These are phyloP conservation scores for Blastobotrys aristatus DNA, from an alignment of 1,139 yeast genomes.

Conservation along the genomic window DNA sequence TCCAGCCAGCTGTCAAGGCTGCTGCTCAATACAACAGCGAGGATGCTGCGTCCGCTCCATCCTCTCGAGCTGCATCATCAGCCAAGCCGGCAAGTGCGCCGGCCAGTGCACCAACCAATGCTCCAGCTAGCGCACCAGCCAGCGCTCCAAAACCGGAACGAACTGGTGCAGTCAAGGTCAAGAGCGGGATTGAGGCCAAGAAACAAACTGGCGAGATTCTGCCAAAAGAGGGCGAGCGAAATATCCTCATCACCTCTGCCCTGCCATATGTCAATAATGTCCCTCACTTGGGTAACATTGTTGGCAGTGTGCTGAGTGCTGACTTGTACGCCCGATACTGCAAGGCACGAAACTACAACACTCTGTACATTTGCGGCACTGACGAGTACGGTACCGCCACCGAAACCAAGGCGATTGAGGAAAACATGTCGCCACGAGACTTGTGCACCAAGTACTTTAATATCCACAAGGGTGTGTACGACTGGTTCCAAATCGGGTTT, in stretches of 20 bases:
- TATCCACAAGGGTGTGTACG: constrained; percentile 83
- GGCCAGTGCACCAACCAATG: neutral
- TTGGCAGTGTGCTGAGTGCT: constrained; percentile 92
- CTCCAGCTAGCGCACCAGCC: constrained; percentile 36
- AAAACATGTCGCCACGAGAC: constrained; percentile 78
- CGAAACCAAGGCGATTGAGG: constrained; percentile 96
- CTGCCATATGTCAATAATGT: constrained; percentile 97
- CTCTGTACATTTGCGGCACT: constrained; percentile 89
- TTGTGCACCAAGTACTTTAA: constrained; percentile 86
- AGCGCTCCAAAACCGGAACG: constrained; percentile 43
- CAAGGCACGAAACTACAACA: constrained; percentile 82
- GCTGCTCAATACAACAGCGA: constrained; percentile 13
- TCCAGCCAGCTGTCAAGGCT: constrained; percentile 24
- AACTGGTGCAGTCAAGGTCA: constrained; percentile 50
- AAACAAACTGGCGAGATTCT: constrained; percentile 33
- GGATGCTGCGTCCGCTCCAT: constrained; percentile 10
- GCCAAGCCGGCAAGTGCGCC: constrained; percentile 20
- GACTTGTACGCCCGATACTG: constrained; percentile 91
- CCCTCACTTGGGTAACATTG: constrained; percentile 95
- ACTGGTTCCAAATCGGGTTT: constrained; percentile 94
- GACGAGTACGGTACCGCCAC: constrained; percentile 99
- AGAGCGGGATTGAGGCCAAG: constrained; percentile 35
- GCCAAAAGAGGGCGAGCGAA: constrained; percentile 68
- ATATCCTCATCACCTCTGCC: constrained; percentile 88
- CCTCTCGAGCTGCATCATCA: constrained; percentile 13